Conservation (phyloP, 2,329 filamentous ascomycete genomes). For the Paecilomyces niveus region DNA sequence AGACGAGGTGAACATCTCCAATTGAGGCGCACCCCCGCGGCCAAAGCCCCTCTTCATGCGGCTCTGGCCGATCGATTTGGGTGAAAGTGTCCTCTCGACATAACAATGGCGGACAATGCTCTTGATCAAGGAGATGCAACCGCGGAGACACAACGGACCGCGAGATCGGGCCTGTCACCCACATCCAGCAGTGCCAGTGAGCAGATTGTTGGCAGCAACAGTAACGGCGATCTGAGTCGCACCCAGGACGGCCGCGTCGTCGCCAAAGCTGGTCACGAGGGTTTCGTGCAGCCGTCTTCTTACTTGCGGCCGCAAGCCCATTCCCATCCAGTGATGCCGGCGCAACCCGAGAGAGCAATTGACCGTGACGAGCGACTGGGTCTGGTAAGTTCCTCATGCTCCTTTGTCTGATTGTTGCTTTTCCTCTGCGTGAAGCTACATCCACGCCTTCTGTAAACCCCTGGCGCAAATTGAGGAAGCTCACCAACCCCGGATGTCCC, state of each 20-base stretch:
- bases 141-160: conserved; percentile 15
- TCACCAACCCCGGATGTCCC: background rate
- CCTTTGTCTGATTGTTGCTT: conserved; percentile 2
- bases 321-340: conserved; percentile 34
- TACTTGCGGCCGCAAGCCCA: conserved; percentile 36
- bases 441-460: background rate
- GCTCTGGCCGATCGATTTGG: conserved; percentile 7
- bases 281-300: conserved; percentile 43
- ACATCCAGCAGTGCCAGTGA: conserved; percentile 8
- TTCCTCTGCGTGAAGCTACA: background rate
- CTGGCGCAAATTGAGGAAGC: background rate
- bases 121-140: conserved; percentile 9
- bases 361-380: conserved; percentile 44
- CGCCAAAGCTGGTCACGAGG: conserved; percentile 33
- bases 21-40: conserved; percentile 1
- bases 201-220: background rate
- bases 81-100: conserved; percentile 8
- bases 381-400: conserved; percentile 32
- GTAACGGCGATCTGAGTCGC: conserved; percentile 5
- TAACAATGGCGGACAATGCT: conserved; percentile 19
- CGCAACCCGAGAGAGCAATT: conserved; percentile 37
- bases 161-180: conserved; percentile 2
- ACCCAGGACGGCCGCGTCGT: conserved; percentile 3
- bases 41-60: conserved; percentile 7
- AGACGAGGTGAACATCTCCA: background rate